These are phyloP conservation scores for Neofusicoccum sp. DNA, from an alignment of 2,329 filamentous ascomycete genomes.

Conservation along the genomic window DNA sequence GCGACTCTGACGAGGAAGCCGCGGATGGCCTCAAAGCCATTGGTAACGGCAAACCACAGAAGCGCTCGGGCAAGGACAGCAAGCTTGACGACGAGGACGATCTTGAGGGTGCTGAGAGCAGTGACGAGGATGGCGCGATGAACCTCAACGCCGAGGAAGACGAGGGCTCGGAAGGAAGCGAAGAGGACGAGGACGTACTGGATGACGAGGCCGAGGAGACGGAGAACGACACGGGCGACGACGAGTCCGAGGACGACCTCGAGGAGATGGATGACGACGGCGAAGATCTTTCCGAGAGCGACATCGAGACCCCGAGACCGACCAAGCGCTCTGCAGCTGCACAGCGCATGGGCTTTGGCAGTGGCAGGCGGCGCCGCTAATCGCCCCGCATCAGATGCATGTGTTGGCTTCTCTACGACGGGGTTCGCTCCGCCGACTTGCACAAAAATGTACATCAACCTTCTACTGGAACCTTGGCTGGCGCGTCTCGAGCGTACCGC, in stretches of 20 bases:
- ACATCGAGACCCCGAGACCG: constrained; percentile 32
- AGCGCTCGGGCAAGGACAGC: not conserved
- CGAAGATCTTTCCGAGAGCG: constrained; percentile 44
- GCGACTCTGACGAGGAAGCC: constrained; percentile 46
- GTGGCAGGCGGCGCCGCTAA: constrained; percentile 14
- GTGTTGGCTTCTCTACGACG: not conserved
- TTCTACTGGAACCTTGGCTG: not conserved
- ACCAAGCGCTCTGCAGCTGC: constrained; percentile 17
- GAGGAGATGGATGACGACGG: constrained; percentile 46
- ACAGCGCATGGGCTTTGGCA: constrained; percentile 18
- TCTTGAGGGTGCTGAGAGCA: constrained; percentile 57
- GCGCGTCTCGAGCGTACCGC: not conserved
- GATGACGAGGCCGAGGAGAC: constrained; percentile 54
- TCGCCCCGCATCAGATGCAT: not conserved
- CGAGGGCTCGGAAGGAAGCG: constrained; percentile 52
- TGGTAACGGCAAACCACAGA: constrained; percentile 20
- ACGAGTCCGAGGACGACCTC: constrained; percentile 46
- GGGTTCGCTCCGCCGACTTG: not conserved
- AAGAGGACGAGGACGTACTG: constrained; percentile 51
- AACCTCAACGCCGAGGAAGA: constrained; percentile 38
- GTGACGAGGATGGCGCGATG: constrained; percentile 45
- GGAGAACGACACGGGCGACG: constrained; percentile 46
- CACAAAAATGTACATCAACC: constrained; percentile 10
- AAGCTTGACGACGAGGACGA: constrained; percentile 28
- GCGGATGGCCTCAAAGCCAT: constrained; percentile 44